Conservation (phyloP, 768 basidiomycete species). For the Mycena indigotica region DNA sequence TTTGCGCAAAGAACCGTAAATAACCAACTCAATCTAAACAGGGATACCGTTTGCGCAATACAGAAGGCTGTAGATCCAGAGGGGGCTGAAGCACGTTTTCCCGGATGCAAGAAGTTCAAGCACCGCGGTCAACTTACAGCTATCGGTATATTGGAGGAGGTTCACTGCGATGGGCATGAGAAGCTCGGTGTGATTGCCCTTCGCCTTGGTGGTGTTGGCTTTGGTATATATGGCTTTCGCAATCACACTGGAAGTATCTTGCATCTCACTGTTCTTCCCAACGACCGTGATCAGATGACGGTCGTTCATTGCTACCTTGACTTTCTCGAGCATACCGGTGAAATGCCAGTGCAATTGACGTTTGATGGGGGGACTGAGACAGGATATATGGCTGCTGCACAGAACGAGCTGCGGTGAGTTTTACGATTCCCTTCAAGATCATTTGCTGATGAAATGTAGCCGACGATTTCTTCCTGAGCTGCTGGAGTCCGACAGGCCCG, state of each 20-base stretch:
- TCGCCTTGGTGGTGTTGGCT: conserved; percentile 6
- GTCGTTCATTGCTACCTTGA: conserved; percentile 8
- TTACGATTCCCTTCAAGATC: background rate
- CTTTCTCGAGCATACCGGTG: conserved; percentile 1
- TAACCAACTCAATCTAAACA: background rate
- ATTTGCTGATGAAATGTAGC: conserved; percentile 15
- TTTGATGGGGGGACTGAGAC: background rate
- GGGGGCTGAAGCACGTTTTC: background rate
- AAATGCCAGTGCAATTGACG: background rate
- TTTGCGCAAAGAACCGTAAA: background rate
- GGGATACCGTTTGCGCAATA: conserved; percentile 3
- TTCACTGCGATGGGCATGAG: background rate
- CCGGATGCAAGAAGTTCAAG: background rate
- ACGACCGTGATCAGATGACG: background rate
- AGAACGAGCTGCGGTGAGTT: background rate
- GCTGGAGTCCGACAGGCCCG: background rate
- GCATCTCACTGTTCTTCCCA: conserved; percentile 3
- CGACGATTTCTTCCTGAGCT: background rate
- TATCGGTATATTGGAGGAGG: background rate
- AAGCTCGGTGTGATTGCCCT: background rate
- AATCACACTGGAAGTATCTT: background rate
- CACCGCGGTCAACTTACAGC: background rate
- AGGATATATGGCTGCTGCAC: background rate
- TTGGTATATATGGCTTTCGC: conserved; percentile 9
- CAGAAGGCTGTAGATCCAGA: background rate